Evolutionary conservation across 163 green algal genomes (phyloP).

Genomic region (Scenedesmus sp.): DNA sequence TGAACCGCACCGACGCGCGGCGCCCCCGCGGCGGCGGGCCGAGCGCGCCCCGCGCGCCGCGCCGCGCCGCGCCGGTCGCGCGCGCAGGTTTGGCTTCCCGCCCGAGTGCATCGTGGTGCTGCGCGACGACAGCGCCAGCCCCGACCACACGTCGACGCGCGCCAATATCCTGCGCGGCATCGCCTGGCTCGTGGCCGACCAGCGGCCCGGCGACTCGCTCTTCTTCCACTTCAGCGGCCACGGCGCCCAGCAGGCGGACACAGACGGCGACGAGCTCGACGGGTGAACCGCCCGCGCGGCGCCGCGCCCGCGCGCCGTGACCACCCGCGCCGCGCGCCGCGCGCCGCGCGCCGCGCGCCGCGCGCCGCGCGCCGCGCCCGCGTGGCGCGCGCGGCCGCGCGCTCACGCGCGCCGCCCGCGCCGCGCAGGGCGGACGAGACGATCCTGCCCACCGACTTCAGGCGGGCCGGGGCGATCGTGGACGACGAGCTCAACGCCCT

Average conservation of each 20-base stretch:
- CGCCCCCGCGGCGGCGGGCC: no score
- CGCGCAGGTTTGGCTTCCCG: conserved; percentile 35
- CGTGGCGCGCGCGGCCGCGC: no score
- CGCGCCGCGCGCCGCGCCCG: no score
- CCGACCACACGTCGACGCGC: conserved; percentile 52
- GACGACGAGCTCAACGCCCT: conserved; percentile 89
- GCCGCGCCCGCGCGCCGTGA: no score
- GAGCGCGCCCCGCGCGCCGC: no score
- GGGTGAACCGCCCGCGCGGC: conserved; percentile 9
- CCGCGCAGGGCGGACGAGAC: conserved; percentile 81
- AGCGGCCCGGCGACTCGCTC: conserved; percentile 78
- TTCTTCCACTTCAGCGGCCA: conserved; percentile 85
- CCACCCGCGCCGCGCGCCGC: no score
- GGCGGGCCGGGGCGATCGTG: conserved; percentile 75
- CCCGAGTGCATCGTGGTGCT: conserved; percentile 57
- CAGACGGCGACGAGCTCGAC: conserved; percentile 24
- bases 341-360: no score
- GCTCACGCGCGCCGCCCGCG: no score
- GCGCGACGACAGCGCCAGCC: conserved; percentile 67
- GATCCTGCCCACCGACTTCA: conserved; percentile 86
- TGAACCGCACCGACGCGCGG: conserved; percentile 60
- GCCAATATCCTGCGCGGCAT: conserved; percentile 79
- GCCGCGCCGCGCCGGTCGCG: no score
- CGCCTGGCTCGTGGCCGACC: conserved; percentile 50
- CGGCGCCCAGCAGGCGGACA: conserved; percentile 48